These are phyloP conservation scores for Penicillium soppii DNA, from an alignment of 495 filamentous ascomycete genomes.

Conservation along the genomic window DNA sequence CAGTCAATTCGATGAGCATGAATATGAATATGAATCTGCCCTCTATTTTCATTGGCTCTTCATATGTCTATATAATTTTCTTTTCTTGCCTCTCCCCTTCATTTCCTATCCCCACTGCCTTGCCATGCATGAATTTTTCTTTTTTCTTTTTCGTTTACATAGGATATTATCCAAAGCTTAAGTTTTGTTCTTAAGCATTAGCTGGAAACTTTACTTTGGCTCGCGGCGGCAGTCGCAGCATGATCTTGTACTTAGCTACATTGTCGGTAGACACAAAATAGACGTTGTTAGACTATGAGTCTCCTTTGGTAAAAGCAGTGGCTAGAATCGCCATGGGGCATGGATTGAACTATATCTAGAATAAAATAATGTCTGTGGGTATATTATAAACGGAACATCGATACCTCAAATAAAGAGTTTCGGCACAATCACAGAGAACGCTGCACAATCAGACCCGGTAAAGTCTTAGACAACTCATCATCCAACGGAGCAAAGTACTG, in stretches of 20 bases:
- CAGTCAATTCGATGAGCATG: slow-evolving; percentile 10
- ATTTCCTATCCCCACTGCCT: not conserved
- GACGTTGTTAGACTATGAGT: slow-evolving; percentile 13
- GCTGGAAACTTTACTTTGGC: not conserved
- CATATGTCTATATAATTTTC: slow-evolving; percentile 21
- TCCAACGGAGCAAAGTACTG: slow-evolving; percentile 61
- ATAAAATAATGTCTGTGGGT: not conserved
- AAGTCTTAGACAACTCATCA: slow-evolving; percentile 3
- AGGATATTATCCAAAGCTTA: slow-evolving; percentile 9
- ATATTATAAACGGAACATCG: too few relatives aligned
- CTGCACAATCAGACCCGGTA: slow-evolving; percentile 24
- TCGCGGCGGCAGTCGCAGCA: slow-evolving; percentile 3
- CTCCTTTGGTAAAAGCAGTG: not conserved
- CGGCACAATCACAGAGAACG: too few relatives aligned
- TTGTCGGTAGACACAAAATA: slow-evolving; percentile 25
- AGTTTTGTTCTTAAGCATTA: not conserved
- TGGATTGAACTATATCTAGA: not conserved
- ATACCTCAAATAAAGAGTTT: not conserved
- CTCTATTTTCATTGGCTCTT: slow-evolving; percentile 6
- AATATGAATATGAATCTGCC: slow-evolving; percentile 4
- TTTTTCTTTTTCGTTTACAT: slow-evolving; percentile 18
- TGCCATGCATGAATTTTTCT: not conserved
- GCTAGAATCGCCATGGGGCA: not conserved
- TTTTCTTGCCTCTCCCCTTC: not conserved
- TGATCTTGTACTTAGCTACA: slow-evolving; percentile 23